A percentile compares a stretch with the other conserved stretches of the same genome.
These are phyloP conservation scores for Podochytrium sp. DNA, from an alignment of 192 early-diverging fungal species.

Conservation along the genomic window DNA sequence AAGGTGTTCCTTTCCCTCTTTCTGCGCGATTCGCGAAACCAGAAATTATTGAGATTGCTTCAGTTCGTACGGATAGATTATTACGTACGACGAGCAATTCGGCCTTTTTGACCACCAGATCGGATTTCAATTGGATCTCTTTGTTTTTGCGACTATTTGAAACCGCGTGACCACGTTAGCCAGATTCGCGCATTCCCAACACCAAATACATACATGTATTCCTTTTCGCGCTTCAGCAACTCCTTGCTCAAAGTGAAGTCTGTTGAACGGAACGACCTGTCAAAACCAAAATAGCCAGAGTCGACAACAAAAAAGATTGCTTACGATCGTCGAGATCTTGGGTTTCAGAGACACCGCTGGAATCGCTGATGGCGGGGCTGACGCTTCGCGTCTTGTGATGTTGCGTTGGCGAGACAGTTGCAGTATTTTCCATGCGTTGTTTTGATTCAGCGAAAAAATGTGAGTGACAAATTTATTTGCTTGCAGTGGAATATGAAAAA, in stretches of 20 bases:
- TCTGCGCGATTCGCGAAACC: conserved; percentile 28
- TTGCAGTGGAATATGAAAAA: not conserved
- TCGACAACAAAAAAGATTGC: too few species aligned
- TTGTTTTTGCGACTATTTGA: conserved; percentile 49
- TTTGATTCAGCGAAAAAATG: not conserved
- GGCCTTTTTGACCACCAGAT: conserved; percentile 44
- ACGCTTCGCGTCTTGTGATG: too few species aligned
- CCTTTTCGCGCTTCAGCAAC: conserved; percentile 47
- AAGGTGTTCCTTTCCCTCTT: conserved; percentile 51
- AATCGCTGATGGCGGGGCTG: not conserved
- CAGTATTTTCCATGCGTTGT: not conserved
- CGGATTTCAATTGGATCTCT: conserved; percentile 47
- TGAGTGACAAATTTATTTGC: not conserved
- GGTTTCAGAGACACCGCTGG: not conserved
- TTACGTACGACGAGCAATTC: conserved; percentile 46
- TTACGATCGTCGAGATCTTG: not conserved
- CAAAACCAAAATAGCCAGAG: not conserved
- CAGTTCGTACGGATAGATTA: not conserved
- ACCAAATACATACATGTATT: conserved; percentile 44
- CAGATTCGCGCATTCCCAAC: not conserved
- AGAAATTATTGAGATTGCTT: not conserved
- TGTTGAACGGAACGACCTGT: not conserved
- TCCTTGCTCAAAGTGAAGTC: conserved; percentile 36
- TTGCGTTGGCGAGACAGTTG: not conserved
- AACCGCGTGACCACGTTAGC: not conserved